Base-by-base conservation (phyloP, 768 basidiomycete genomes). In the Neoboletus magnificus region DNA sequence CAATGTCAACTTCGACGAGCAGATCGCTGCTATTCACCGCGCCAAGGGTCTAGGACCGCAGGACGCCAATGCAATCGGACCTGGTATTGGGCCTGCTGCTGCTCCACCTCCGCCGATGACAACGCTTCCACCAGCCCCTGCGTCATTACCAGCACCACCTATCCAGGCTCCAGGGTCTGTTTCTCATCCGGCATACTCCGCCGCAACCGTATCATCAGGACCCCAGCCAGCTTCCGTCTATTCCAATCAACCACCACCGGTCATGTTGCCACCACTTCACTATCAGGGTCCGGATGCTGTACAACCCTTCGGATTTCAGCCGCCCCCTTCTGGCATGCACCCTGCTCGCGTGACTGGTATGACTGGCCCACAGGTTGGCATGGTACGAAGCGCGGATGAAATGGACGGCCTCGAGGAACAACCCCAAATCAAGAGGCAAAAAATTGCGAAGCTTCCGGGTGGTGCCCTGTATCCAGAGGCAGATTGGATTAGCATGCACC, bases 11-110 rank as follows among this genome's bases (percentile, higher is more conserved):
- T 87, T 98, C 69, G 93, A 98, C 74, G 94, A 98, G 67, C 97
- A 99, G 70, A 99, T 99, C 70, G 92, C 92, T 42, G 93, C 94
- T 46, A 93, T 98, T 55, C 95, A 97, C 74, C 89, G 89, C 54
- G 84, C 93, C 25, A 93, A 93, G 70, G 93, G 93, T 73, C 82
- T 96, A 32, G 87, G 89, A 60, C 89, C 86, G 49, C 86, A 90
- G 77, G 90, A 91, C 46, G 72, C 73, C 42, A 86, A 86, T 58
- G 89, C 87, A 3, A 91, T 93, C 50, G 92, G 92, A 3, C 92
- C 91, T 53, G 89, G 91, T 25, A 92, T 94, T 57, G 91, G 90
- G 1, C 90, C 92, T 46, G 84, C 84, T 13, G 84, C 86, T n/a
- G 82, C 79, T 35, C 87, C 84, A 39, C 80, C 85, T 25, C 79